These are phyloP conservation scores for Schwanniomyces vanrijiae DNA, from an alignment of 805 yeast genomes.

Conservation along the genomic window DNA sequence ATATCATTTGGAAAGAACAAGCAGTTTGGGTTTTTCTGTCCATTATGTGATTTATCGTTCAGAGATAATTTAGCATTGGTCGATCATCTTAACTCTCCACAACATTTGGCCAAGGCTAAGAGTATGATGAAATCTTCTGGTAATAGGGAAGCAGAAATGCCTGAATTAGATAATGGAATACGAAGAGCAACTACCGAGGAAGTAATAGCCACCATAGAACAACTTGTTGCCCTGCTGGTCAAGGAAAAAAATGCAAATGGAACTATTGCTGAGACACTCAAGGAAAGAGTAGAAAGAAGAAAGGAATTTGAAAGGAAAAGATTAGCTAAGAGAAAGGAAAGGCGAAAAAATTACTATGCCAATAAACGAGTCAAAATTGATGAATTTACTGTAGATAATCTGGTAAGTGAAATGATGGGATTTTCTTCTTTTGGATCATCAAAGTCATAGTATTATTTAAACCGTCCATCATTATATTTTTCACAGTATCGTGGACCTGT, in stretches of 20 bases:
- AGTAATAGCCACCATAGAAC: constrained; percentile 29
- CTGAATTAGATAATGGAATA: constrained; percentile 32
- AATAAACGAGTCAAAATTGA: constrained; percentile 11
- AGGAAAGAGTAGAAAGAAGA: constrained; percentile 41
- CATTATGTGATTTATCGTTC: constrained; percentile 73
- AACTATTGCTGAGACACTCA: constrained; percentile 34
- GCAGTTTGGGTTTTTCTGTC: constrained; percentile 86
- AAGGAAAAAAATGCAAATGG: constrained; percentile 41
- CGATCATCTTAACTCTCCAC: constrained; percentile 80
- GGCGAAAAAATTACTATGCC: constrained; percentile 18
- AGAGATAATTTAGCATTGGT: constrained; percentile 79
- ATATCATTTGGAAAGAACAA: constrained; percentile 36
- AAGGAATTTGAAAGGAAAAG: constrained; percentile 37
- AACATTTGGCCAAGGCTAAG: constrained; percentile 49
- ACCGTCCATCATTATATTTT: background rate
- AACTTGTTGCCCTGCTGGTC: constrained; percentile 25
- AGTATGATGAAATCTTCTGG: constrained; percentile 4
- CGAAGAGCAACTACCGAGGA: constrained; percentile 35
- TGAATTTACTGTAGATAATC: constrained; percentile 16
- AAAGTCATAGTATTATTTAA: constrained; percentile 25
- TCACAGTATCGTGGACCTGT: background rate
- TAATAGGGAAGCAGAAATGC: constrained; percentile 11
- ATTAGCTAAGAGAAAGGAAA: constrained; percentile 24
- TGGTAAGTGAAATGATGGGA: constrained; percentile 53
- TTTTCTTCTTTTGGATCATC: constrained; percentile 55